A percentile compares a stretch with the other conserved stretches of the same genome.
Evolutionary conservation across 306 rosid genomes (phyloP).

Genomic region (Phaseolus lunatus): DNA sequence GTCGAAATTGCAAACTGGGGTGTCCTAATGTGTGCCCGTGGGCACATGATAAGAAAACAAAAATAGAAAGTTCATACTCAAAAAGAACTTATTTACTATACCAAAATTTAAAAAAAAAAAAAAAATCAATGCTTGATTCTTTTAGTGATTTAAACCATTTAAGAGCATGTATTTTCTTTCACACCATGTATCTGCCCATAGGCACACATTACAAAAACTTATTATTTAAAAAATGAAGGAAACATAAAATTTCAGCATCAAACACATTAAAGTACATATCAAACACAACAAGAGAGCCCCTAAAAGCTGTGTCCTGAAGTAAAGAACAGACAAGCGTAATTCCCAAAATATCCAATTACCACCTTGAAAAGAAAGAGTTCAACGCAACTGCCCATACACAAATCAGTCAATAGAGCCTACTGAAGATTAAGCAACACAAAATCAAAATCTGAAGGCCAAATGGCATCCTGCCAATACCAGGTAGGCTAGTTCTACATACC

Average conservation of each 20-base stretch:
- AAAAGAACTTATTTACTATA: not conserved
- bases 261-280: not conserved
- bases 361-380: constrained; percentile 29
- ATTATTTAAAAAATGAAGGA: constrained; percentile 28
- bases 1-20: not conserved
- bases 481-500: constrained; percentile 66
- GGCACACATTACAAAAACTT: not conserved
- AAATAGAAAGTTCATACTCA: not conserved
- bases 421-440: constrained; percentile 32
- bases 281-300: constrained; percentile 5
- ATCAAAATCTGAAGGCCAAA: constrained; percentile 20
- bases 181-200: not conserved
- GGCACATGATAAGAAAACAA: not conserved
- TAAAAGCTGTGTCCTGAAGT: constrained; percentile 13
- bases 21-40: not conserved
- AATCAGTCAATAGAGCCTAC: constrained; percentile 13
- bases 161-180: not conserved
- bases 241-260: constrained; percentile 27
- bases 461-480: constrained; percentile 9
- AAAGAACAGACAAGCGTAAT: constrained; percentile 11
- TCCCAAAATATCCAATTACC: constrained; percentile 29
- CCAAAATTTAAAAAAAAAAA: not conserved
- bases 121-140: not conserved
- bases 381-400: not conserved
- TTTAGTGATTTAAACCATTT: not conserved